Conservation (phyloP, 495 filamentous ascomycete species). For the Cercophora sp. region DNA sequence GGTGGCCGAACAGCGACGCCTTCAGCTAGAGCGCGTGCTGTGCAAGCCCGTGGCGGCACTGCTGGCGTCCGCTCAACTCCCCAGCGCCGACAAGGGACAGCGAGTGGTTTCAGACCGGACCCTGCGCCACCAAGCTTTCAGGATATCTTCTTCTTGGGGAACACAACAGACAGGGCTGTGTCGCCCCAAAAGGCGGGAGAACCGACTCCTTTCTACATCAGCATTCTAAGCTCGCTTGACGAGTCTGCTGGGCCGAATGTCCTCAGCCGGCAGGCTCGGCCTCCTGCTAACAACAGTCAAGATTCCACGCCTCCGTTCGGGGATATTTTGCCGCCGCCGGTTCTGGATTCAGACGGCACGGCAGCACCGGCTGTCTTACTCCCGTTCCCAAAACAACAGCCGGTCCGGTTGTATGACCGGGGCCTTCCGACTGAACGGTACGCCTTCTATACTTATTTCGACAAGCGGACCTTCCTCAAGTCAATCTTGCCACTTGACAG, state of each 20-base stretch:
- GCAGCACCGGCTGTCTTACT: constrained; percentile 67
- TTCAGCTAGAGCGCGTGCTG: no score
- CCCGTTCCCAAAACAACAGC: constrained; percentile 67
- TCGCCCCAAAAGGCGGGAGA: constrained; percentile 60
- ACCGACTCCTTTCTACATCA: constrained; percentile 66
- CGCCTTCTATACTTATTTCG: constrained; percentile 89
- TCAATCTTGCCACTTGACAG: constrained; percentile 41
- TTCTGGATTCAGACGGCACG: constrained; percentile 60
- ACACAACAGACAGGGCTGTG: constrained; percentile 69
- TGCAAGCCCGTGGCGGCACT: constrained; percentile 1
- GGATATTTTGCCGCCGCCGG: constrained; percentile 56
- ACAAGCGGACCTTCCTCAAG: constrained; percentile 78
- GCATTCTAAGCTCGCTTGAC: constrained; percentile 36
- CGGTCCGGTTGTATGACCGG: constrained; percentile 80
- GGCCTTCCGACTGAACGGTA: constrained; percentile 79
- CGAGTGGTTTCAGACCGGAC: constrained; percentile 42
- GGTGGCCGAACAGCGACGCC: constrained; percentile 21
- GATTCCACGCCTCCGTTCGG: constrained; percentile 33
- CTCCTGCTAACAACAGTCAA: constrained; percentile 5
- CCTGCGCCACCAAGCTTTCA: constrained; percentile 58
- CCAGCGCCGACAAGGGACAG: background rate
- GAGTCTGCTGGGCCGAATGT: constrained; percentile 31
- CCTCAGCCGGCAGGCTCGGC: constrained; percentile 33
- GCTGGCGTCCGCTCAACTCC: constrained; percentile 12
- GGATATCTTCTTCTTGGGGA: constrained; percentile 75